These are phyloP conservation scores for Lasiodiplodia citricola DNA, from an alignment of 2,329 filamentous ascomycete genomes.

Conservation along the genomic window DNA sequence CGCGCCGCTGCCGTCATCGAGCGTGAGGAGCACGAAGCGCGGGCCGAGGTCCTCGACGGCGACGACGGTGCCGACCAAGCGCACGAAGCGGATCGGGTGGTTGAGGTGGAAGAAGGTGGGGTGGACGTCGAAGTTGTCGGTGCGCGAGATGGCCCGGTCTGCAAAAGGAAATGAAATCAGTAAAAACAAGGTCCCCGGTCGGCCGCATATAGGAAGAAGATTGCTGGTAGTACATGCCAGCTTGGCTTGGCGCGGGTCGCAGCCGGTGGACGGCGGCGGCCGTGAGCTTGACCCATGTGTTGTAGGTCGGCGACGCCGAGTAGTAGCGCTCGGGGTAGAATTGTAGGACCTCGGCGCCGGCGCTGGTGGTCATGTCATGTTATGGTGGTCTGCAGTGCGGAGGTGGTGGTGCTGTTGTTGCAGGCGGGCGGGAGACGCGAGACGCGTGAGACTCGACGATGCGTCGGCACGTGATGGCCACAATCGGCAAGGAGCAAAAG, in stretches of 20 bases:
- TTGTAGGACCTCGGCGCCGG: constrained; percentile 30
- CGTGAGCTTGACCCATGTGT: constrained; percentile 67
- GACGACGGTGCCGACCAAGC: constrained; percentile 52
- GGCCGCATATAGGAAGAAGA: neutral
- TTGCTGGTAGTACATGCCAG: constrained; percentile 45
- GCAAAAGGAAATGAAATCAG: neutral
- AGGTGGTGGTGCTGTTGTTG: neutral
- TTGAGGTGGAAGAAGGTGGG: constrained; percentile 61
- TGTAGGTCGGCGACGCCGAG: constrained; percentile 64
- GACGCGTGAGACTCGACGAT: neutral
- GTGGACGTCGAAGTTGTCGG: neutral
- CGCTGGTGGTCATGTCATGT: constrained; percentile 44
- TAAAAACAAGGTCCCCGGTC: neutral
- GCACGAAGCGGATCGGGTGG: constrained; percentile 56
- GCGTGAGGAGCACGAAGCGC: constrained; percentile 54
- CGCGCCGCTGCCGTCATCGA: constrained; percentile 67
- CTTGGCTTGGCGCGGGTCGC: constrained; percentile 54
- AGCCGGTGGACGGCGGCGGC: constrained; percentile 61
- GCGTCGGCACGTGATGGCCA: constrained; percentile 5
- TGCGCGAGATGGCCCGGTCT: constrained; percentile 9
- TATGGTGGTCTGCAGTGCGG: constrained; percentile 32
- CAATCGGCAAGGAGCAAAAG: neutral
- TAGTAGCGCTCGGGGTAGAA: constrained; percentile 67
- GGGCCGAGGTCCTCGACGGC: constrained; percentile 49
- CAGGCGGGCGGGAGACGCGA: neutral